A percentile compares a stretch with the other conserved stretches of the same genome.
These are phyloP conservation scores for Glonium stellatum DNA, from an alignment of 495 filamentous ascomycete genomes.

Conservation along the genomic window DNA sequence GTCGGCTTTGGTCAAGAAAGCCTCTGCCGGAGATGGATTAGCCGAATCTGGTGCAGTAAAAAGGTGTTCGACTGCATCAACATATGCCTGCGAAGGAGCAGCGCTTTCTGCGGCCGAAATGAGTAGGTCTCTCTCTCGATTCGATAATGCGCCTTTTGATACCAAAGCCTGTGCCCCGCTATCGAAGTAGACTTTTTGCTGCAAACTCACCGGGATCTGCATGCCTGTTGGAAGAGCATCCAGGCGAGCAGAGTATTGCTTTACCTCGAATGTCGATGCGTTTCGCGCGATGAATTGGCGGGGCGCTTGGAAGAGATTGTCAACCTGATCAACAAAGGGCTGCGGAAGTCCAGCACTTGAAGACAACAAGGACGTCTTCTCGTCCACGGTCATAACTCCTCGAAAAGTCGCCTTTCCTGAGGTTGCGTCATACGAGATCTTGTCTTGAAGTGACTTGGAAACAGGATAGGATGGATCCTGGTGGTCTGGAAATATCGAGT, in stretches of 20 bases:
- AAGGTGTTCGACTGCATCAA: too few species aligned
- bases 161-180: background rate
- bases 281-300: background rate
- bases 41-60: too few species aligned
- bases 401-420: background rate
- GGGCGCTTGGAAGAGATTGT: background rate
- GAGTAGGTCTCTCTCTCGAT: too few species aligned
- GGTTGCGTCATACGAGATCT: background rate
- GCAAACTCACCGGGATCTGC: background rate
- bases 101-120: too few species aligned
- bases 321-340: background rate
- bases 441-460: background rate
- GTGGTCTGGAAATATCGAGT: too few species aligned
- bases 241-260: background rate
- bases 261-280: background rate
- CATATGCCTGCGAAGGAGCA: too few species aligned
- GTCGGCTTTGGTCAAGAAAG: too few species aligned
- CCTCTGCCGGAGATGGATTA: too few species aligned
- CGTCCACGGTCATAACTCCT: background rate
- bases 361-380: background rate
- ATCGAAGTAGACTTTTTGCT: background rate
- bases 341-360: background rate
- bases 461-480: background rate
- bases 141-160: background rate
- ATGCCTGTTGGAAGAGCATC: background rate